Evolutionary conservation across 1,139 yeast species (phyloP), one percentile per base, ranked within the genome.

Genomic region (Hyphopichia burtonii): DNA sequence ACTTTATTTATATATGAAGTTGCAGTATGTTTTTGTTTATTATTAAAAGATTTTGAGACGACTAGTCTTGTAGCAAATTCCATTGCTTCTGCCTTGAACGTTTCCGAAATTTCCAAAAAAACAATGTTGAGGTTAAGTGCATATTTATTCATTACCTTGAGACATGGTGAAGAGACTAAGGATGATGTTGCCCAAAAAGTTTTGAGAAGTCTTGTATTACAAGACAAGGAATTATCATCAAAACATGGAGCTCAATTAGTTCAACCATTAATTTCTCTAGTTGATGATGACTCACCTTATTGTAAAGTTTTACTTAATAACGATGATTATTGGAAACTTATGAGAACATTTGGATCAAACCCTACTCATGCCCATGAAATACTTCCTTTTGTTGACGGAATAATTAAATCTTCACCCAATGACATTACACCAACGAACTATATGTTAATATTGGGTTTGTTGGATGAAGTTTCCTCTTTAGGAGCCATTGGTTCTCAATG

Each of bases 401-500:
- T 82, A 8, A 56, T 82, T 3, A 61, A 61, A 7, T 56, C 63
- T 4, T 58, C 71, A 1, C 62, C 74, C 3, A 51, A 57, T 3
- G 65, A 71, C 22, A 65, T 84, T 15, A 65, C 58, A 8, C 66
- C 71, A 1, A 61, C 62, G 1, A 86, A 83, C 53, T 86, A 80
- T 52, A 77, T 84, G 76, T 72, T 78, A 48, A 56, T 84, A 15
- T 66, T 90, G 34, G 91, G 90, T 1, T 65, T 87, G 19, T 65
- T 88, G 36, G 96, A 88, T 58, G 96, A 87, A 49, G 74, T 89
- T 19, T 86, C 95, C 0, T 85, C 91, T 1, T 79, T 84, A 37
- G 96, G 96, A 3, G 90, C 95, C 0, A 69, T 83, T 41, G 94
- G 90, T 5, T 83, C 90, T 8, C 86, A 80, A 58, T 80, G 80